Evolutionary conservation across 495 filamentous ascomycete genomes (phyloP).

Genomic region (Barbatosphaeria neglecta): DNA sequence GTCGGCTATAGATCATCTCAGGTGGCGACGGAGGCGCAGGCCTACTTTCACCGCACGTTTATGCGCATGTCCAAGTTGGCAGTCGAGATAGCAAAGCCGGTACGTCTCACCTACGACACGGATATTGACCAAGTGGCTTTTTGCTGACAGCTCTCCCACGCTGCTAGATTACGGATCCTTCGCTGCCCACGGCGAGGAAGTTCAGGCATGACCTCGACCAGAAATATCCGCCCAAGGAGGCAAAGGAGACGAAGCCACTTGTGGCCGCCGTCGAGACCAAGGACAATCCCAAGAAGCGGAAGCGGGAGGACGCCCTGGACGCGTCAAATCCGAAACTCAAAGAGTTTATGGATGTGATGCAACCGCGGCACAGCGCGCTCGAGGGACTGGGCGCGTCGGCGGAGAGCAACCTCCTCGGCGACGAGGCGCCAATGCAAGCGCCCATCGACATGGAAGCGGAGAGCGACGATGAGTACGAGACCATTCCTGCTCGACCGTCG

Average conservation of each 20-base stretch:
- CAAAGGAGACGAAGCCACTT: conserved; percentile 5
- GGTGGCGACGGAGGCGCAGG: conserved; percentile 68
- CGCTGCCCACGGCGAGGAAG: neutral
- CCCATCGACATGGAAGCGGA: conserved; percentile 32
- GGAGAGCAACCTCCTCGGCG: conserved; percentile 15
- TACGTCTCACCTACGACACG: conserved; percentile 43
- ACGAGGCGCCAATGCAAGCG: conserved; percentile 29
- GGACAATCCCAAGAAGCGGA: conserved; percentile 34
- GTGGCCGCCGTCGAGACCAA: conserved; percentile 1
- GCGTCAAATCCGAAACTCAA: conserved; percentile 64
- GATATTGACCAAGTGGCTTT: too few species aligned
- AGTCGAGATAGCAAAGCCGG: conserved; percentile 83
- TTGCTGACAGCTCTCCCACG: neutral
- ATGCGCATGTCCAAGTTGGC: conserved; percentile 92
- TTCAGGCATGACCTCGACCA: conserved; percentile 1
- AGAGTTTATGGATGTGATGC: conserved; percentile 81
- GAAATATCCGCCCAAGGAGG: conserved; percentile 9
- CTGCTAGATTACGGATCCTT: conserved; percentile 20
- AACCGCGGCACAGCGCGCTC: conserved; percentile 52
- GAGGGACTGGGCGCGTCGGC: conserved; percentile 35
- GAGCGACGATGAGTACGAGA: conserved; percentile 58
- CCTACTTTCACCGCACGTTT: conserved; percentile 90
- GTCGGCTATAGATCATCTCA: conserved; percentile 81
- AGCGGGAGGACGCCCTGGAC: conserved; percentile 34
- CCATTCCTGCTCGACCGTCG: conserved; percentile 27